Percentiles rank a stretch among this genome's conserved stretches.
phyloP scores from a whole-genome alignment of 108 stramenopile species.

The Aurantiochytrium sp. region DNA sequence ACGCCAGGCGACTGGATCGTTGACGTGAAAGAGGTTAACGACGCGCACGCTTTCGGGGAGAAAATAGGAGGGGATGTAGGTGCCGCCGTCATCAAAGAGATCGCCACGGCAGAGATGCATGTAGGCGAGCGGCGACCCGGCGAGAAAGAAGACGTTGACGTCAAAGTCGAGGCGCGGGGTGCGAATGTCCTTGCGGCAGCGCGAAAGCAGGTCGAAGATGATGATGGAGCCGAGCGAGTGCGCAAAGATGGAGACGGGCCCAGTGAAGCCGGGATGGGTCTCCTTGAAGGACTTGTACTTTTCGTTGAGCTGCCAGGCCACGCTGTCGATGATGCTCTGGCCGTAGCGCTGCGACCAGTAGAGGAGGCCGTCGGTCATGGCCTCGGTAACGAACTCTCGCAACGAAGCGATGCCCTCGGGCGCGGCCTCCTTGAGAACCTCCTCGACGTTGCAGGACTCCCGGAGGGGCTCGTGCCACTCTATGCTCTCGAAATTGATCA shows the following conservation, averaged over 20 bases:
- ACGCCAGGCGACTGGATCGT: not conserved
- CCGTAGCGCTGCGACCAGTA: not conserved
- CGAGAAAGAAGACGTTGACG: not conserved
- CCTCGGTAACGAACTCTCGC: not conserved
- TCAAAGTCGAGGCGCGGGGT: not conserved
- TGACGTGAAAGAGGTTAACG: not conserved
- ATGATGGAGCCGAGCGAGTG: not conserved
- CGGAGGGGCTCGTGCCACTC: slow-evolving; percentile 13
- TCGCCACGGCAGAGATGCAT: not conserved
- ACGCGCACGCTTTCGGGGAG: not conserved
- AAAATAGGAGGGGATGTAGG: not conserved
- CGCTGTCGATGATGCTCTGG: not conserved
- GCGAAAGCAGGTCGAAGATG: not conserved
- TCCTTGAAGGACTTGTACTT: slow-evolving; percentile 8
- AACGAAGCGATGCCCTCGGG: not conserved
- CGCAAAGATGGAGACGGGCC: not conserved
- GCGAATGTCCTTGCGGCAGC: not conserved
- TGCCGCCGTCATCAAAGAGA: not conserved
- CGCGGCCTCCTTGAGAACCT: not conserved
- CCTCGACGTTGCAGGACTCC: not conserved
- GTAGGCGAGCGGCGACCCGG: not conserved
- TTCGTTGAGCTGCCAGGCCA: not conserved
- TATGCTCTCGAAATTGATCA: not conserved
- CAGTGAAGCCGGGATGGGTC: not conserved
- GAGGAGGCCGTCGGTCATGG: not conserved